Evolutionary conservation across 345 rosid genomes (phyloP).

Genomic region (Eucalyptus polyanthemos): DNA sequence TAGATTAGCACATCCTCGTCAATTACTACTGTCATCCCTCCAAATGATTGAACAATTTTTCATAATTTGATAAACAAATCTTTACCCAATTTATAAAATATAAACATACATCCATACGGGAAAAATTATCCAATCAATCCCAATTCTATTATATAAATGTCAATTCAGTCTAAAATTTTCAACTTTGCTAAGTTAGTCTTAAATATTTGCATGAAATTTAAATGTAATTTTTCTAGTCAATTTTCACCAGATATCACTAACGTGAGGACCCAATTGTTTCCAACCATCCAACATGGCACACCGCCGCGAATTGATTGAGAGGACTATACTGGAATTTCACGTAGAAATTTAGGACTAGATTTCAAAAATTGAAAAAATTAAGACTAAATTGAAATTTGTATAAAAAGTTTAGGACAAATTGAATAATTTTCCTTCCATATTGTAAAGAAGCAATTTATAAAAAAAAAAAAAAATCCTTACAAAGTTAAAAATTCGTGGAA

Average conservation of each 20-base stretch:
- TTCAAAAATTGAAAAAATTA: not conserved
- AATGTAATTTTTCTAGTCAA: accelerated
- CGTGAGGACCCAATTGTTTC: no score
- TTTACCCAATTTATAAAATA: not conserved
- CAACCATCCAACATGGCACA: not conserved
- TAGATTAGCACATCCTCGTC: not conserved
- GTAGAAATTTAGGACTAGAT: not conserved
- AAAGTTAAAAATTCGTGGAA: not conserved
- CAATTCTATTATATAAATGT: accelerated
- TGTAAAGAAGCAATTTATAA: not conserved
- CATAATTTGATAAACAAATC: not conserved
- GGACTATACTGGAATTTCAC: accelerated
- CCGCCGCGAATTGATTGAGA: accelerated
- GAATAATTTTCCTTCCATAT: not conserved
- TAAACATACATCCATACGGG: not conserved
- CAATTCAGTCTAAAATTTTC: not conserved
- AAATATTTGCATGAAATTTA: not conserved
- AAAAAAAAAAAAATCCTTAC: not conserved
- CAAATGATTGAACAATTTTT: not conserved
- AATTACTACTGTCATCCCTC: not conserved
- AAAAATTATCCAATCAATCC: not conserved
- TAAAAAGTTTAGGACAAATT: not conserved
- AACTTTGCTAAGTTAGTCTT: not conserved
- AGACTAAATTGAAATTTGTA: not conserved
- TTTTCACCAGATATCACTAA: accelerated